These are phyloP conservation scores for Termitomyces sp. DNA, from an alignment of 768 basidiomycete species.

Conservation along the genomic window DNA sequence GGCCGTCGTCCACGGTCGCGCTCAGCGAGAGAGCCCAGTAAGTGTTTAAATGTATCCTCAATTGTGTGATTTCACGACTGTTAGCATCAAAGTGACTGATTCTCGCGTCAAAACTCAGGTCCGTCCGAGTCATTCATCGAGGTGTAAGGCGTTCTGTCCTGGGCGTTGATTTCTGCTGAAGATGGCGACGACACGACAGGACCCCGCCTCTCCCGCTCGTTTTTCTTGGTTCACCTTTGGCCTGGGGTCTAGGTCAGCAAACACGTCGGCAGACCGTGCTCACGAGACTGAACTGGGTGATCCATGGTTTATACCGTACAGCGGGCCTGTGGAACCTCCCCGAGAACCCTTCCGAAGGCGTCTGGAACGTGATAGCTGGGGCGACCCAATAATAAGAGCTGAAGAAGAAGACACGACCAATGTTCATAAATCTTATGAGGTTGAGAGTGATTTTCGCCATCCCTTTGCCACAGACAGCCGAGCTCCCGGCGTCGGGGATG, in stretches of 20 bases:
- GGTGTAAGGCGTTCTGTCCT: not conserved
- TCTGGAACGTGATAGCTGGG: conserved; percentile 40
- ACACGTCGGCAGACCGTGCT: conserved; percentile 7
- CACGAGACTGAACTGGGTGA: conserved; percentile 23
- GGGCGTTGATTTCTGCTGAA: not conserved
- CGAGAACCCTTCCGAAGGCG: conserved; percentile 24
- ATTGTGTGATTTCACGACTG: not conserved
- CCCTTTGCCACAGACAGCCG: not conserved
- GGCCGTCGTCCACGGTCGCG: not conserved
- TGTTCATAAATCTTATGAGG: conserved; percentile 27
- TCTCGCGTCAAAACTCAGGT: not conserved
- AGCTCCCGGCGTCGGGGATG: conserved; percentile 5
- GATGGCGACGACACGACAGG: not conserved
- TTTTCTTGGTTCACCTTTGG: conserved; percentile 19
- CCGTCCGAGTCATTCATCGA: not conserved
- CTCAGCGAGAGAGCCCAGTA: not conserved
- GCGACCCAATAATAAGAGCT: conserved; percentile 30
- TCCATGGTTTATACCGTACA: conserved; percentile 66
- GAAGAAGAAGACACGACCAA: conserved; percentile 29
- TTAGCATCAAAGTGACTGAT: not conserved
- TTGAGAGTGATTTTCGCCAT: not conserved
- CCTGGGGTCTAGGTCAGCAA: conserved; percentile 13
- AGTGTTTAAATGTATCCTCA: not conserved
- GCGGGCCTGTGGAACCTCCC: conserved; percentile 55
- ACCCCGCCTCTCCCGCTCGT: conserved; percentile 11